Conservation (phyloP, 176 grass and related monocot species). For the Rhipidocladum racemiflorum region DNA sequence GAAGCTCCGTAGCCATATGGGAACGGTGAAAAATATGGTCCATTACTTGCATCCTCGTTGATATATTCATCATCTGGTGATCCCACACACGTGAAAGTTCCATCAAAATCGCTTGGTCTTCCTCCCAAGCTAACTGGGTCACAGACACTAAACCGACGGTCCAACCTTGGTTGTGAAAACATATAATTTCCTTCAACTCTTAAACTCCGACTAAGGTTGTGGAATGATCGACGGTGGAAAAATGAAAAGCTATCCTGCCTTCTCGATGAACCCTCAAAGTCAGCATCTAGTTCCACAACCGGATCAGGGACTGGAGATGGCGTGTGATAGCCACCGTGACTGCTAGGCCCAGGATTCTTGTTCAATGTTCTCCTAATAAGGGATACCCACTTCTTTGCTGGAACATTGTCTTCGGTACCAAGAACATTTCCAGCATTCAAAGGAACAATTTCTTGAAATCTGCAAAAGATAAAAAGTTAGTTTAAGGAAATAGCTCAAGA, state of each 20-base stretch:
- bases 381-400: constrained; percentile 88
- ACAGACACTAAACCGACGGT: constrained; percentile 87
- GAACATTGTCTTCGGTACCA: constrained; percentile 82
- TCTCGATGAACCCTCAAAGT: constrained; percentile 76
- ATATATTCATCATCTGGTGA: constrained; percentile 57
- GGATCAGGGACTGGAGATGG: constrained; percentile 86
- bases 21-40: constrained; percentile 47
- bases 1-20: constrained; percentile 50
- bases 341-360: constrained; percentile 50
- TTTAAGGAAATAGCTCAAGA: too few relatives aligned
- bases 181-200: constrained; percentile 59
- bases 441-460: constrained; percentile 98
- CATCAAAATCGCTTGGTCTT: constrained; percentile 71
- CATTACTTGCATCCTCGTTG: constrained; percentile 45
- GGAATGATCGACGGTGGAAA: constrained; percentile 80
- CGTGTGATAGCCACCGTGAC: constrained; percentile 46
- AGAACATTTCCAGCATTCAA: constrained; percentile 98
- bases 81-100: constrained; percentile 49
- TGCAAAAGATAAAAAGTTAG: constrained; percentile 10
- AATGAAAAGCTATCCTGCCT: constrained; percentile 52
- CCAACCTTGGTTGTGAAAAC: constrained; percentile 49
- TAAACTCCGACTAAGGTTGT: constrained; percentile 73
- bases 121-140: constrained; percentile 52
- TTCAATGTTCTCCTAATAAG: constrained; percentile 78
- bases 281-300: constrained; percentile 70